Evolutionary conservation across 2,329 filamentous ascomycete genomes (phyloP).

Genomic region (Epichloe sp.): DNA sequence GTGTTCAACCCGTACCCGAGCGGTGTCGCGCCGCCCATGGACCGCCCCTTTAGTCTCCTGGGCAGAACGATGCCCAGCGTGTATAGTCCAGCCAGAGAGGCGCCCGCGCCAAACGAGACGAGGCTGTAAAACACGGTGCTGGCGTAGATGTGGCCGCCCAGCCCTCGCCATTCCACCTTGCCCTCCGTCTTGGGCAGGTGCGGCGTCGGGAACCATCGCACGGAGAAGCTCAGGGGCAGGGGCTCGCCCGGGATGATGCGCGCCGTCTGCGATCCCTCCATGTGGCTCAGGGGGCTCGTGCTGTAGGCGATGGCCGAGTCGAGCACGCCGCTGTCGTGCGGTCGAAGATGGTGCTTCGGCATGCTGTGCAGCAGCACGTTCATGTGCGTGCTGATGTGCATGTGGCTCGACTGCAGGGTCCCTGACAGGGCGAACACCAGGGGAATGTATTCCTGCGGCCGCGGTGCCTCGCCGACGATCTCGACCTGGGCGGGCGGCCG

Average conservation of each 20-base stretch:
- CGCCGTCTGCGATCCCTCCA: slow-evolving; percentile 37
- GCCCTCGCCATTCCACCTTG: slow-evolving; percentile 49
- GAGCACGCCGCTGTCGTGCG: slow-evolving; percentile 61
- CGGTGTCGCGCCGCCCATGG: slow-evolving; percentile 43
- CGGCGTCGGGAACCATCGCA: slow-evolving; percentile 77
- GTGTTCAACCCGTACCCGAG: slow-evolving; percentile 38
- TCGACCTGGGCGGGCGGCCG: slow-evolving; percentile 49
- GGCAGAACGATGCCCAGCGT: slow-evolving; percentile 49
- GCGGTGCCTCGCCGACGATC: slow-evolving; percentile 36
- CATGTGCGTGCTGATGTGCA: slow-evolving; percentile 81
- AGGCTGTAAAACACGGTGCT: slow-evolving; percentile 51
- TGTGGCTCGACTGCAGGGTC: slow-evolving; percentile 74
- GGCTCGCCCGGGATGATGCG: slow-evolving; percentile 80
- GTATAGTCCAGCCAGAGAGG: slow-evolving; percentile 41
- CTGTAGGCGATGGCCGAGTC: slow-evolving; percentile 83
- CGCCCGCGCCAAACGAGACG: slow-evolving; percentile 44
- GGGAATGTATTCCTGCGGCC: slow-evolving; percentile 56
- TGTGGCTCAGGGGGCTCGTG: slow-evolving; percentile 52
- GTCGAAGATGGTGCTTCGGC: slow-evolving; percentile 48
- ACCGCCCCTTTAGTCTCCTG: slow-evolving; percentile 33
- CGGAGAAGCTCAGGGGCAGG: slow-evolving; percentile 62
- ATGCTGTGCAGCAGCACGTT: slow-evolving; percentile 73
- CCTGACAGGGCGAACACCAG: slow-evolving; percentile 82
- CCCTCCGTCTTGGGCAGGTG: slow-evolving; percentile 55
- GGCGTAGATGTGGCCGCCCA: slow-evolving; percentile 50